These are phyloP conservation scores for Neolentinus lepideus DNA, from an alignment of 1,284 basidiomycete species.

Conservation along the genomic window DNA sequence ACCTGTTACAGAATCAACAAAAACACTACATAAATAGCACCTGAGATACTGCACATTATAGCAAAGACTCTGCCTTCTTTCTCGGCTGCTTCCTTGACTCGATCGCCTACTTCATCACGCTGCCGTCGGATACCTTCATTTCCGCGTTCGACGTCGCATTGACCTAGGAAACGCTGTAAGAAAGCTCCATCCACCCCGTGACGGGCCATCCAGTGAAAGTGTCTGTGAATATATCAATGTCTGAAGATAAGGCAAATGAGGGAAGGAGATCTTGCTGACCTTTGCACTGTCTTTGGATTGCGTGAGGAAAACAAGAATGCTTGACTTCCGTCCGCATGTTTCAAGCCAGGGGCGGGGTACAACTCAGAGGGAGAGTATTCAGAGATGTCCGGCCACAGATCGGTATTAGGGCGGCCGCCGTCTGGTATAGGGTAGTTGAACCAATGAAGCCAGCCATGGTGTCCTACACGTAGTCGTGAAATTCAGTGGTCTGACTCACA, in stretches of 20 bases:
- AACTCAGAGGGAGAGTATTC: conserved; percentile 63
- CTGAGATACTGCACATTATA: conserved; percentile 47
- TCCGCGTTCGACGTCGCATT: conserved; percentile 50
- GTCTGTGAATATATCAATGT: no score
- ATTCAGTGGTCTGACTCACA: neutral
- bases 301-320: conserved; percentile 69
- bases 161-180: conserved; percentile 63
- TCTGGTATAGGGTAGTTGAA: conserved; percentile 54
- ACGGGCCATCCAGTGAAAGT: conserved; percentile 78
- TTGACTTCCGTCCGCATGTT: conserved; percentile 44
- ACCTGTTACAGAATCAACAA: conserved; percentile 36
- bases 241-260: no score
- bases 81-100: conserved; percentile 67
- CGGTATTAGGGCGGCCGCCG: conserved; percentile 62
- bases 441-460: conserved; percentile 84
- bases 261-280: no score
- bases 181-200: conserved; percentile 74
- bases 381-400: conserved; percentile 71
- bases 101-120: conserved; percentile 65
- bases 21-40: conserved; percentile 4
- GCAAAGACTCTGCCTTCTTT: conserved; percentile 69
- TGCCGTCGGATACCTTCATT: conserved; percentile 47
- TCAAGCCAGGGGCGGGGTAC: conserved; percentile 59
- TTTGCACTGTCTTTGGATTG: conserved; percentile 60
- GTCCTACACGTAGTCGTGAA: conserved; percentile 29